Percentiles rank a stretch among this genome's conserved stretches.
These are phyloP conservation scores for Trichosporon coremiiforme DNA, from an alignment of 1,284 basidiomycete genomes.

Conservation along the genomic window DNA sequence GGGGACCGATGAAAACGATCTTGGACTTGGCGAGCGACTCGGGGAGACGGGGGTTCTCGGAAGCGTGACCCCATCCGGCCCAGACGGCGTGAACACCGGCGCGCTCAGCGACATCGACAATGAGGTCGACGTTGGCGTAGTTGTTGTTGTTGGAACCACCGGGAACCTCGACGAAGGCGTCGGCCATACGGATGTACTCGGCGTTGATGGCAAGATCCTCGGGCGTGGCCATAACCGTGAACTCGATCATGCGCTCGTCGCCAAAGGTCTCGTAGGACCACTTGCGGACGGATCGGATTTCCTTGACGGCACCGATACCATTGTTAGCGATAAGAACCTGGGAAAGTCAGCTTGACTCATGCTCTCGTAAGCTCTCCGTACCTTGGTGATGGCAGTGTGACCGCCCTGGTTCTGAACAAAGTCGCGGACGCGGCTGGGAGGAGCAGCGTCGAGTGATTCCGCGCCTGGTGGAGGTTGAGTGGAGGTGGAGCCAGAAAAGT, in stretches of 20 bases:
- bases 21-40: constrained; percentile 90
- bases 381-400: constrained; percentile 98
- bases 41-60: constrained; percentile 97
- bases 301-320: constrained; percentile 98
- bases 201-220: constrained; percentile 96
- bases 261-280: constrained; percentile 99
- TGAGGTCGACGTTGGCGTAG: constrained; percentile 99
- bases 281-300: constrained; percentile 97
- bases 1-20: constrained; percentile 99
- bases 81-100: constrained; percentile 98
- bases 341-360: constrained; percentile 15
- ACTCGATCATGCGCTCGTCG: constrained; percentile 91
- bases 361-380: constrained; percentile 53
- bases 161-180: constrained; percentile 97
- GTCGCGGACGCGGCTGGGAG: constrained; percentile 77
- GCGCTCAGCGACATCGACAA: constrained; percentile 97
- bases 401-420: constrained; percentile 91
- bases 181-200: constrained; percentile 99
- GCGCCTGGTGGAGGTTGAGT: constrained; percentile 66
- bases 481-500: constrained; percentile 22
- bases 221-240: constrained; percentile 99
- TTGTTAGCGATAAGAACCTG: constrained; percentile 97
- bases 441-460: constrained; percentile 82
- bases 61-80: constrained; percentile 99
- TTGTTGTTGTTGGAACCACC: constrained; percentile 99